phyloP scores from a whole-genome alignment of 257 asterid species.

The Rauvolfia tetraphylla region DNA sequence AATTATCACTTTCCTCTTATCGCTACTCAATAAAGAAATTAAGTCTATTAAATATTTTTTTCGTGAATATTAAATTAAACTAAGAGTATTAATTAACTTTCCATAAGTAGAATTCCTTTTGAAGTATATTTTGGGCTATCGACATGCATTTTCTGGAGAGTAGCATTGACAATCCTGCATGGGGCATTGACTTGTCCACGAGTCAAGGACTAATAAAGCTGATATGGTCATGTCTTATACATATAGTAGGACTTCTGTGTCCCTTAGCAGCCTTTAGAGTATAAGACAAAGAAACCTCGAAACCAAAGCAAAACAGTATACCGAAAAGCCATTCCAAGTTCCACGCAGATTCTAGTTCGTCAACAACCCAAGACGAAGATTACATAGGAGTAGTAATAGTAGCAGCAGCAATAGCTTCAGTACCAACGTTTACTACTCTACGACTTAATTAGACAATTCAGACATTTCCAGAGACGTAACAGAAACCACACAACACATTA shows the following conservation, averaged over 20 bases:
- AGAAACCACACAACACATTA: constrained; percentile 8
- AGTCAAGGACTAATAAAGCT: constrained; percentile 1
- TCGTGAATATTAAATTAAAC: no score
- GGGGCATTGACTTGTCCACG: constrained; percentile 7
- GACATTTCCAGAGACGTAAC: constrained; percentile 1
- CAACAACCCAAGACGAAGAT: not conserved
- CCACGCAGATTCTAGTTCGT: not conserved
- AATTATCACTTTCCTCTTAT: no score
- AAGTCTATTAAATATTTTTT: no score
- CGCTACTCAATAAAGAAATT: no score
- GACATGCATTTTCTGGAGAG: no score
- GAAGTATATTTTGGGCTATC: not conserved
- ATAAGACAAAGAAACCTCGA: not conserved
- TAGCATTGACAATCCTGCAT: not conserved
- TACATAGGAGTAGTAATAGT: not conserved
- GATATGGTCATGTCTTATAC: constrained; percentile 1
- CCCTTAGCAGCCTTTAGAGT: not conserved
- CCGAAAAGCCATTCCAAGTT: not conserved
- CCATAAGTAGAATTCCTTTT: not conserved
- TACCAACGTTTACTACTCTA: no score
- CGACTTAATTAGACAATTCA: constrained; percentile 12
- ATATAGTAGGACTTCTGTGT: constrained; percentile 3
- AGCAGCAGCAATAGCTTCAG: not conserved
- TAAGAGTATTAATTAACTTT: no score
- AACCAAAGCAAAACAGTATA: not conserved